Base-by-base conservation (phyloP, 106 monocot genomes). In the Vanilla planifolia region DNA sequence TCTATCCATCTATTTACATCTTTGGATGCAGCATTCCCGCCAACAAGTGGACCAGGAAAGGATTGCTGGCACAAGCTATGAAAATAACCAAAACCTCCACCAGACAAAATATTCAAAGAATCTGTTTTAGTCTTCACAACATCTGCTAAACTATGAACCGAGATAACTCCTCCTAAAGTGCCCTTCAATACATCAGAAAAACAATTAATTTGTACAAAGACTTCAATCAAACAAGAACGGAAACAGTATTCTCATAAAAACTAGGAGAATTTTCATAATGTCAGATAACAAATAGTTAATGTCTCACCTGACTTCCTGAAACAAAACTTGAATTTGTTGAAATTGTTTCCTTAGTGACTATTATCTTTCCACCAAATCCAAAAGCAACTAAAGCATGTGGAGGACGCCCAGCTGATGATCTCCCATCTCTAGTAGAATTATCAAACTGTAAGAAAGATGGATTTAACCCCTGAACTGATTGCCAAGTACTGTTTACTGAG, bases 1-100 rank as follows among this genome's bases (percentile, higher is more conserved):
- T 99, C 87, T 36, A 99, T 67, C 98, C 98, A 99, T 71, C 88
- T 99, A 67, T 85, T 85, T 37, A 92, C 70, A 69, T 92, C 98
- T 63, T 88, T 99, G 57, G 77, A 61, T 40, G 88, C 67, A 67
- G 85, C 82, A 80, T 37, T 88, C 22, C 92, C 91, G 51, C 92
- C 98, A 43, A 85, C 88, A 72, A 99, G 92, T 10, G 98, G 98
- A 36, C 98, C 98, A 55, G 98, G 98, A 60, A 99, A 88, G 44
- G 85, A 75, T 40, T 85, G 77, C 33, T 80, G 81, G 43, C 79
- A 88, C 43, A 99, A 68, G 51, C 81, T 34, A 66, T 69, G 63
- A 51, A 99, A 80, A 67, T 99, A 88, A 52, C 52, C 69, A 39
- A 42, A 43, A 34, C 72, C 43, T 13, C 56, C 39, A 13, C 30